Evolutionary conservation across 345 rosid genomes (phyloP).

Genomic region (Anastatica hierochuntica): DNA sequence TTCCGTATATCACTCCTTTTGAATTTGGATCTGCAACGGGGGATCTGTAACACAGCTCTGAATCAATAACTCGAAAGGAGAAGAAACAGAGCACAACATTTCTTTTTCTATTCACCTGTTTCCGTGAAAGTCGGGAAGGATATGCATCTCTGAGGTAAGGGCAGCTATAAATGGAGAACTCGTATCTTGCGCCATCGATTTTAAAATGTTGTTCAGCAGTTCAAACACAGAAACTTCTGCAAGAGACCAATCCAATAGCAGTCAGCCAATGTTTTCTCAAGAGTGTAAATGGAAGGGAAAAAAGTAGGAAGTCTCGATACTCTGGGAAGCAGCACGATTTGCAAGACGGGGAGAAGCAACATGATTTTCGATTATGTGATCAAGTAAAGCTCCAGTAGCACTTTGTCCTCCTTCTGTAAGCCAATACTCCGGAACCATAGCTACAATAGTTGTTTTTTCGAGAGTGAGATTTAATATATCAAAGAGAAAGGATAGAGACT

Average conservation of each 20-base stretch:
- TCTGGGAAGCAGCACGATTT: conserved; percentile 78
- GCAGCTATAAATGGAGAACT: conserved; percentile 76
- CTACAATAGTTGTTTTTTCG: conserved; percentile 28
- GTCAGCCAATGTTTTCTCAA: neutral
- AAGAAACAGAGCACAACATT: neutral
- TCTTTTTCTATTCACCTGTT: conserved; percentile 46
- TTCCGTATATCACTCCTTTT: conserved; percentile 70
- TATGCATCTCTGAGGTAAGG: conserved; percentile 62
- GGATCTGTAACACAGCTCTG: conserved; percentile 47
- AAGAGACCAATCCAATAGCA: conserved; percentile 7
- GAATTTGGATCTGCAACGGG: conserved; percentile 85
- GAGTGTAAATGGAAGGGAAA: neutral
- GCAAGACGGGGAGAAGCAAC: conserved; percentile 86
- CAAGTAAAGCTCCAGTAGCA: conserved; percentile 94
- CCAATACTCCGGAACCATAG: conserved; percentile 92
- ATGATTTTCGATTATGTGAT: conserved; percentile 75
- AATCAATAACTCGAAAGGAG: conserved; percentile 7
- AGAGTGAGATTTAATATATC: neutral
- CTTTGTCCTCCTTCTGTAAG: conserved; percentile 98
- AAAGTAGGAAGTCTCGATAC: conserved; percentile 30
- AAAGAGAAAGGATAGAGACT: neutral
- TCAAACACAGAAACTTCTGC: conserved; percentile 73
- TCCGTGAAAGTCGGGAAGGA: conserved; percentile 91
- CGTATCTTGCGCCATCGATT: conserved; percentile 39
- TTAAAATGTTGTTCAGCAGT: conserved; percentile 54